Conservation (phyloP, 2,329 filamentous ascomycete genomes). For the Epichloe elymi region DNA sequence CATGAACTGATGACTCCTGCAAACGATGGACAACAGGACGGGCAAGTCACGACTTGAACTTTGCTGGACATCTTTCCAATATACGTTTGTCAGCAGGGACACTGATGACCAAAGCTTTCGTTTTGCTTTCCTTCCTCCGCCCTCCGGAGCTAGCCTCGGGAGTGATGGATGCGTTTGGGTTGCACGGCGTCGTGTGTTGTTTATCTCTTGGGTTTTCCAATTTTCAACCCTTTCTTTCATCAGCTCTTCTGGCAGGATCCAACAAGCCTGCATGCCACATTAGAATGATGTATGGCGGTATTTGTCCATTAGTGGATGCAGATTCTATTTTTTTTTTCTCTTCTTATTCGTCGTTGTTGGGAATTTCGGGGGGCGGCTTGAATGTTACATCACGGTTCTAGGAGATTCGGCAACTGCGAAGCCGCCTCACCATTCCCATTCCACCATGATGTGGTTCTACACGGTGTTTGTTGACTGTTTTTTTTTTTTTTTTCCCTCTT, state of each 20-base stretch:
- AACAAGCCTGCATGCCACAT: not conserved
- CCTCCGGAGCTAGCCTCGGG: not conserved
- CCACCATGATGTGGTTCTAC: too few species aligned
- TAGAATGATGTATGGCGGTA: slow-evolving; percentile 1
- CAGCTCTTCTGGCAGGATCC: not conserved
- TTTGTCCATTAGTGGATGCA: not conserved
- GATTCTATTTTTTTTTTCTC: not conserved
- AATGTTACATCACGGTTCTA: too few species aligned
- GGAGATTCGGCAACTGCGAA: too few species aligned
- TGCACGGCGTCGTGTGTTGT: not conserved
- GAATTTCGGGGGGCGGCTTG: not conserved
- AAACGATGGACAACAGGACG: not conserved
- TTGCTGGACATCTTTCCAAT: not conserved
- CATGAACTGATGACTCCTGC: not conserved
- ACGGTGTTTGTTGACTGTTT: not conserved
- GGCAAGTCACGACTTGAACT: not conserved
- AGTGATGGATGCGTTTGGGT: not conserved
- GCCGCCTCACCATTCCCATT: too few species aligned
- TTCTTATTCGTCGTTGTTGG: not conserved
- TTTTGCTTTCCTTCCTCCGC: not conserved
- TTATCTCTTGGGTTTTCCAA: not conserved
- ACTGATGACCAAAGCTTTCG: not conserved
- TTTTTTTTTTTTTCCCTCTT: not conserved
- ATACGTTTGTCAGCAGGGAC: not conserved
- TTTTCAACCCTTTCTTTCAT: not conserved